These are phyloP conservation scores for Phytophthora tentaculata DNA, from an alignment of 352 stramenopile species.

Conservation along the genomic window DNA sequence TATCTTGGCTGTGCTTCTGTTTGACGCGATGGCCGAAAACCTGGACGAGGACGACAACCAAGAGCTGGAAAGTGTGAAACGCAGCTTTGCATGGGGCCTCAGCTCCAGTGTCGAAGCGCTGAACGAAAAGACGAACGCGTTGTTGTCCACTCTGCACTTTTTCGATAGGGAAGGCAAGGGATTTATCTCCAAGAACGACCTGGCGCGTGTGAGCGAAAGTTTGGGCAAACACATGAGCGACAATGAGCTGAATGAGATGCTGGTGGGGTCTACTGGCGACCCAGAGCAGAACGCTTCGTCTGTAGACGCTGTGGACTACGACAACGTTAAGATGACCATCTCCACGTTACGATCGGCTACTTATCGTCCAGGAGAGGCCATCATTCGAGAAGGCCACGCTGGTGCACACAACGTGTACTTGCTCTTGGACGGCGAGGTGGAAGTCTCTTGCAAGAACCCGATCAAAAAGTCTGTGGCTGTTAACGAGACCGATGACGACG, in stretches of 20 bases:
- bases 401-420: slow-evolving; percentile 82
- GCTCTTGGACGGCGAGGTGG: slow-evolving; percentile 76
- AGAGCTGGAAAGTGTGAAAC: slow-evolving; percentile 45
- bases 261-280: slow-evolving; percentile 76
- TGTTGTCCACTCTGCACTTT: slow-evolving; percentile 72
- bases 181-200: slow-evolving; percentile 82
- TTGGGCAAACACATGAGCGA: slow-evolving; percentile 78
- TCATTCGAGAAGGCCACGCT: slow-evolving; percentile 75
- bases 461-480: slow-evolving; percentile 45
- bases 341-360: slow-evolving; percentile 75
- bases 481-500: slow-evolving; percentile 18
- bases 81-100: slow-evolving; percentile 69
- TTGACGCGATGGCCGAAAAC: slow-evolving; percentile 59
- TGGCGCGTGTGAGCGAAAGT: slow-evolving; percentile 73
- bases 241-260: slow-evolving; percentile 84
- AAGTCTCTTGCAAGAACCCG: slow-evolving; percentile 81
- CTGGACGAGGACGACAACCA: slow-evolving; percentile 45
- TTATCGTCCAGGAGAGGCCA: slow-evolving; percentile 68
- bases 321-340: slow-evolving; percentile 87
- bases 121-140: slow-evolving; percentile 68
- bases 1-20: slow-evolving; percentile 78
- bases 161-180: slow-evolving; percentile 85
- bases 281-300: slow-evolving; percentile 62
- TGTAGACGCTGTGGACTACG: slow-evolving; percentile 69
- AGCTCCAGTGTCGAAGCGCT: slow-evolving; percentile 75